Evolutionary conservation across 1,139 yeast genomes (phyloP).

Genomic region (Saccharomyces hybrid): DNA sequence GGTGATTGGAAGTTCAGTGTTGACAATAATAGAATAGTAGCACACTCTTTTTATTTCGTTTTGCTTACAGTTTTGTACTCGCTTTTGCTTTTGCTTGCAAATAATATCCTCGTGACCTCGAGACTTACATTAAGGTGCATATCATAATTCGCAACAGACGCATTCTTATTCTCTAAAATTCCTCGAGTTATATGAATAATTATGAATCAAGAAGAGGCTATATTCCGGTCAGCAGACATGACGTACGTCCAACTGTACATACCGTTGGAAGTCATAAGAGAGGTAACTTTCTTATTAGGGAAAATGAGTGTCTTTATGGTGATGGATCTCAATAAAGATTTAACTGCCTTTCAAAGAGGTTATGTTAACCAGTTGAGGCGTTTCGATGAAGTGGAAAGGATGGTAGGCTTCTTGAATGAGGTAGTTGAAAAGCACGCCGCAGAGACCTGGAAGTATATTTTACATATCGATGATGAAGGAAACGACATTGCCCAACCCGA

Average conservation of each 20-base stretch:
- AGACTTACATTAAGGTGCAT: background rate
- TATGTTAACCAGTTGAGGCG: conserved; percentile 63
- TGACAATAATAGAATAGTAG: background rate
- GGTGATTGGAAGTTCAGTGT: background rate
- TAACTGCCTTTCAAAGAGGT: conserved; percentile 64
- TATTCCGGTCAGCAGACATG: conserved; percentile 62
- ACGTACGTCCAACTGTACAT: conserved; percentile 65
- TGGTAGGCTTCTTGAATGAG: conserved; percentile 43
- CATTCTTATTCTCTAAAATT: background rate
- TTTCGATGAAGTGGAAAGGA: conserved; percentile 63
- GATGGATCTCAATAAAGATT: conserved; percentile 59
- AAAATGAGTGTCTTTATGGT: conserved; percentile 58
- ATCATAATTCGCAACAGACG: background rate
- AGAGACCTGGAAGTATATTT: conserved; percentile 34
- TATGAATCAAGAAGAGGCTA: conserved; percentile 23
- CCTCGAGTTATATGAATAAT: conserved; percentile 5
- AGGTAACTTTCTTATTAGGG: conserved; percentile 57
- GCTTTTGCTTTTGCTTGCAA: background rate
- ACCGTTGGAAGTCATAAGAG: conserved; percentile 64
- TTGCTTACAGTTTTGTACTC: background rate
- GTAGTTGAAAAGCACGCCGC: conserved; percentile 37
- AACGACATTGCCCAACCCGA: conserved; percentile 12
- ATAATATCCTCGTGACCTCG: background rate
- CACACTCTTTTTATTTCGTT: background rate
- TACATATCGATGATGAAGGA: conserved; percentile 26